A percentile compares a stretch with the other conserved stretches of the same genome.
These are phyloP conservation scores for Aspergillus phoenicis DNA, from an alignment of 2,329 filamentous ascomycete species.

Conservation along the genomic window DNA sequence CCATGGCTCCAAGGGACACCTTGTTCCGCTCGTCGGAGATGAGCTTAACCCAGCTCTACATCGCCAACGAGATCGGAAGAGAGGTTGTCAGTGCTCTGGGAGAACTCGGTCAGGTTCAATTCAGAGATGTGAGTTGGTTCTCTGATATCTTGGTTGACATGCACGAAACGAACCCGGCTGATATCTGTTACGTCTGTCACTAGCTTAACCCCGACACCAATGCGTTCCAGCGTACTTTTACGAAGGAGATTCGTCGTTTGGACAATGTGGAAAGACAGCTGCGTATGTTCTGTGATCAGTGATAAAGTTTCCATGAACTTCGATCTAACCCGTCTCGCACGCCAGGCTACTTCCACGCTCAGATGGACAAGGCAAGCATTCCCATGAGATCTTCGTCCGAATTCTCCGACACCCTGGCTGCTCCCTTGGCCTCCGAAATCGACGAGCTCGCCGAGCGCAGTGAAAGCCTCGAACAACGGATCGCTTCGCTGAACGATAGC, in stretches of 20 bases:
- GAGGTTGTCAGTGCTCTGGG: constrained; percentile 96
- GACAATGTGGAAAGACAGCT: constrained; percentile 98
- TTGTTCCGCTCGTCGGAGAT: constrained; percentile 99
- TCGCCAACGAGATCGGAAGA: constrained; percentile 96
- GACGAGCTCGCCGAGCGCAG: constrained; percentile 92
- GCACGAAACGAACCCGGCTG: constrained; percentile 15
- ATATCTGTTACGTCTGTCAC: constrained; percentile 16
- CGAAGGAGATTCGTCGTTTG: constrained; percentile 92
- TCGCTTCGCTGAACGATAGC: constrained; percentile 92
- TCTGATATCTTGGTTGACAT: constrained; percentile 3
- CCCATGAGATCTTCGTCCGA: constrained; percentile 87
- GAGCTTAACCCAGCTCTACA: constrained; percentile 99
- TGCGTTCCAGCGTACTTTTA: constrained; percentile 96
- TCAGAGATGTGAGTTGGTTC: constrained; percentile 77
- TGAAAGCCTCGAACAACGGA: constrained; percentile 87
- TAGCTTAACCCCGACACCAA: constrained; percentile 91
- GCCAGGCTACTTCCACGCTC: constrained; percentile 84
- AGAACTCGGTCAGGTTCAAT: constrained; percentile 94
- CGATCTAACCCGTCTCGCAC: constrained; percentile 2
- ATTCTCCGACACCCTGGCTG: constrained; percentile 81
- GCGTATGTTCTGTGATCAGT: constrained; percentile 60
- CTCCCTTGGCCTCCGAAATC: constrained; percentile 90
- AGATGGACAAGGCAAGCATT: constrained; percentile 93
- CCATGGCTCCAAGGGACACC: constrained; percentile 76
- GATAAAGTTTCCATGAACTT: not conserved